Base-by-base conservation (phyloP, 2,329 filamentous ascomycete genomes). In the Elsinoe perseae region DNA sequence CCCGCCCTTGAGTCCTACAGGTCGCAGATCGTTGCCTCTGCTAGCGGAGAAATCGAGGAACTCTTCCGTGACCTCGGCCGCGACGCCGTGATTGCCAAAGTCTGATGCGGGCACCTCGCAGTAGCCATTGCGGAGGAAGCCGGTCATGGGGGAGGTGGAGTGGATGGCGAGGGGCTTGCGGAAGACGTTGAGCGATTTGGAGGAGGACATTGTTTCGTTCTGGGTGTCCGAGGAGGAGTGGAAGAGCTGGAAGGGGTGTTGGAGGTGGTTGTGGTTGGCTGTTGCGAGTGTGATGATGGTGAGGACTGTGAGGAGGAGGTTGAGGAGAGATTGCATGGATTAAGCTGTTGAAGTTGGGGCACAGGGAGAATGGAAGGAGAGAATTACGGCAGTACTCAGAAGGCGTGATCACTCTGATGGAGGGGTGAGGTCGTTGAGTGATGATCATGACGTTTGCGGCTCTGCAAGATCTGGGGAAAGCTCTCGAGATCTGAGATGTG, bases 11-110 rank as follows among this genome's bases (percentile, higher is more conserved):
- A 84, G 73, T 2, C 81, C 81, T 18, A 75, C 73, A 4, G 67
- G 63, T 21, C 80, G 74, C 30, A 85, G 70, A 63, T 84, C 78
- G 63, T 84, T 84, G 36, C 81, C 82, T 34, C 75, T 74, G 3
- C 73, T 72, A 16, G 81, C 80, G 28, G 75, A 76, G 70, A 80
- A 84, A 64, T 83, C 79, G 30, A 84, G 77, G 66, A 85, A 85
- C 61, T 80, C 77, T 58, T 81, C 74, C 7, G 78, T 81, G 1
- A 85, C 70, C 25, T 80, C 74, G 53, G 68, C 72, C n/a, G 81
- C 81, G 21, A 85, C 72, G 23, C 77, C 76, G 65, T 85, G 82
- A 66, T 83, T 84, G 20, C 81, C 82, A 16, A 68, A 70, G 63
- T 85, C 81, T 12, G 73, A 72, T 1, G 70, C 66, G 3, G 77